These are phyloP conservation scores for Kandelia obovata DNA, from an alignment of 345 rosid species.

Conservation along the genomic window DNA sequence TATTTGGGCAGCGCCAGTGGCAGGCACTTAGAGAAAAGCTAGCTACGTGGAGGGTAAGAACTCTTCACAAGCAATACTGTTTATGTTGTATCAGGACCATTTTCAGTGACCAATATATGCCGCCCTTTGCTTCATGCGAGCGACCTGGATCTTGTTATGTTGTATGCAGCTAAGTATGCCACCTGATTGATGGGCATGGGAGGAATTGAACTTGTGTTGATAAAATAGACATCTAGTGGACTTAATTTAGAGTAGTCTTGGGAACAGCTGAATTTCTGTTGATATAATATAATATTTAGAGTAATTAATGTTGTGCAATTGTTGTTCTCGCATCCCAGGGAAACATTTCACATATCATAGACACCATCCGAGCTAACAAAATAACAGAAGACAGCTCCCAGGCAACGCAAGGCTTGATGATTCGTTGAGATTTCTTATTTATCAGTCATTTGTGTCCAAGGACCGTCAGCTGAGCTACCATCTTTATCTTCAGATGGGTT, in stretches of 20 bases:
- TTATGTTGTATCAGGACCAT: background rate
- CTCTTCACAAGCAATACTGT: background rate
- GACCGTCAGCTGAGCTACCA: background rate
- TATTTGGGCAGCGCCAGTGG: conserved; percentile 75
- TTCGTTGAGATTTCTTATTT: conserved; percentile 38
- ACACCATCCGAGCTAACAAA: conserved; percentile 85
- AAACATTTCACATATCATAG: conserved; percentile 64
- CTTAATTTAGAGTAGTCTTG: background rate
- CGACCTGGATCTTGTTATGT: too few relatives aligned
- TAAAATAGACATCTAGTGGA: too few relatives aligned
- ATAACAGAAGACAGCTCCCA: conserved; percentile 72
- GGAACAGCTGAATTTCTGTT: background rate
- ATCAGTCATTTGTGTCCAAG: background rate
- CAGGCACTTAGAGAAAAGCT: conserved; percentile 60
- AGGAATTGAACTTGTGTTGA: too few relatives aligned
- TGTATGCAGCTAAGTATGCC: background rate
- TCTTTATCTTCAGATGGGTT: background rate
- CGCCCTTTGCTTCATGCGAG: background rate
- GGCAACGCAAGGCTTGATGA: conserved; percentile 56
- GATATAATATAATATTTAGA: background rate
- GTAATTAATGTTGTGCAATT: background rate
- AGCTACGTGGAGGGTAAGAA: conserved; percentile 71
- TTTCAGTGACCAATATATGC: background rate
- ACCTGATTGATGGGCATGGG: too few relatives aligned
- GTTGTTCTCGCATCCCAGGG: conserved; percentile 37